Evolutionary conservation across 441 rosid species (phyloP).

Genomic region (Croton laevigatus): DNA sequence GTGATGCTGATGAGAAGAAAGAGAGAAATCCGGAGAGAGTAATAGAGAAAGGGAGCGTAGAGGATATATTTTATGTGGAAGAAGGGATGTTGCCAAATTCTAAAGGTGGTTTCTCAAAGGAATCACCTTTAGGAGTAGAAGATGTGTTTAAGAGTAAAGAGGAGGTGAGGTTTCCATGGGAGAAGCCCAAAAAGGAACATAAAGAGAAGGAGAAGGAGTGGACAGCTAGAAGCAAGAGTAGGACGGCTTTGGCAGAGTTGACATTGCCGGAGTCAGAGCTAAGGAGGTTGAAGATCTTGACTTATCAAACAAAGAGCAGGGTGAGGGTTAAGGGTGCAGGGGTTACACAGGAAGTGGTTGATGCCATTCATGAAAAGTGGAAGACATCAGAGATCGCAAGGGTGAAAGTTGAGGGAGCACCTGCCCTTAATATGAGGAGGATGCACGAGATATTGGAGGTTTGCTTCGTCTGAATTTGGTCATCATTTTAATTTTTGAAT

Average conservation of each 20-base stretch:
- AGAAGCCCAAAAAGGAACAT: constrained; percentile 43
- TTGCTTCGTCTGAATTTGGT: constrained; percentile 30
- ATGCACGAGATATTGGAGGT: constrained; percentile 94
- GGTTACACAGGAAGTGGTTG: constrained; percentile 68
- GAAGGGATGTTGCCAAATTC: constrained; percentile 60
- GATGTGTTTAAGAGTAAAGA: constrained; percentile 39
- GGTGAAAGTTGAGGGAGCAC: constrained; percentile 75
- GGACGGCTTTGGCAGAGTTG: constrained; percentile 67
- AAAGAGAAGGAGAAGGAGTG: constrained; percentile 37
- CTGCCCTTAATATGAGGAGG: constrained; percentile 87
- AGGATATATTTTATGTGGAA: constrained; percentile 70
- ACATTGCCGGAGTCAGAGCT: constrained; percentile 73
- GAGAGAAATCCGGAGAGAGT: constrained; percentile 38
- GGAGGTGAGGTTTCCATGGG: constrained; percentile 86
- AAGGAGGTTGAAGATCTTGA: constrained; percentile 74
- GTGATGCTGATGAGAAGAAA: constrained; percentile 30
- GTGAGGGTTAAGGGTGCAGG: constrained; percentile 63
- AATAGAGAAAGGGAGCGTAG: constrained; percentile 72
- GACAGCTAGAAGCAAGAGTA: constrained; percentile 54
- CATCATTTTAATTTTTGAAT: constrained; percentile 14
- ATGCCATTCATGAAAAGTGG: constrained; percentile 75
- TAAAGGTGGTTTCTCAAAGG: constrained; percentile 56
- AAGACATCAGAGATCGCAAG: constrained; percentile 73
- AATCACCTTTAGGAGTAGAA: constrained; percentile 43
- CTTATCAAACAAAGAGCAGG: constrained; percentile 58